Evolutionary conservation across 495 filamentous ascomycete genomes (phyloP), one percentile per base, ranked within the genome.

Genomic region (Xanthoparmelia taractica): DNA sequence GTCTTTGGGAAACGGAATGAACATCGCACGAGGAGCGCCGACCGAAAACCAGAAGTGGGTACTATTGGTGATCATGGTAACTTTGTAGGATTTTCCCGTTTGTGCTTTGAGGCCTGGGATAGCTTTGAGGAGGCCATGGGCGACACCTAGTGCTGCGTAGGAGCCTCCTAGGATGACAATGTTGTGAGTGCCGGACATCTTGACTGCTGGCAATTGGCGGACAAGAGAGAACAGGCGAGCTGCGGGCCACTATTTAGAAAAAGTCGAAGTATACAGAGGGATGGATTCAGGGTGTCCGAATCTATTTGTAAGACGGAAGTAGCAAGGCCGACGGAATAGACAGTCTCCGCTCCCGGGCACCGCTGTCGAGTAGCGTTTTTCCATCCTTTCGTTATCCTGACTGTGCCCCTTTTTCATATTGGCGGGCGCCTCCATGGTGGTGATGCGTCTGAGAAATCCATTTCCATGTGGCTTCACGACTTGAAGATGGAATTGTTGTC

Each of bases 11-110:
- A 68, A 67, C 0, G 72, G 72, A 6, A 62, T 67, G 47, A 82
- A 72, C 57, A 85, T 73, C 68, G 80, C 77, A 38, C 84, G 81
- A 18, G 83, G 77, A 2, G 83, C 72, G 27, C 79, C 82, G 20
- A 83, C 15, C 61, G 83, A 84, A 76, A 78, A 85, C 75, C 74
- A 85, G 66, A 86, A 77, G 64, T 85, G 77, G 50, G 74, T 77
- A 63, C 78, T 80, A 36, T 79, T 75, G 57, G 68, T 59, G 58
- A 81, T 67, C 36, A 81, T 68, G 15, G 70, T 78, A 37, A 81
- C 57, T 43, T 74, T 73, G 67, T 72, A 68, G 18, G 18, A 40
- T 8, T 66, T 67, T 0, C 67, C 63, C 12, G 68, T 72, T 60
- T 66, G 48, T 17, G 58, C 48, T 41, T 71, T 43, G 27, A 73